Percentiles rank a stretch among this genome's conserved stretches.
Evolutionary conservation across 208 protist genomes (phyloP).

Genomic region (Crithidia fasciculata): DNA sequence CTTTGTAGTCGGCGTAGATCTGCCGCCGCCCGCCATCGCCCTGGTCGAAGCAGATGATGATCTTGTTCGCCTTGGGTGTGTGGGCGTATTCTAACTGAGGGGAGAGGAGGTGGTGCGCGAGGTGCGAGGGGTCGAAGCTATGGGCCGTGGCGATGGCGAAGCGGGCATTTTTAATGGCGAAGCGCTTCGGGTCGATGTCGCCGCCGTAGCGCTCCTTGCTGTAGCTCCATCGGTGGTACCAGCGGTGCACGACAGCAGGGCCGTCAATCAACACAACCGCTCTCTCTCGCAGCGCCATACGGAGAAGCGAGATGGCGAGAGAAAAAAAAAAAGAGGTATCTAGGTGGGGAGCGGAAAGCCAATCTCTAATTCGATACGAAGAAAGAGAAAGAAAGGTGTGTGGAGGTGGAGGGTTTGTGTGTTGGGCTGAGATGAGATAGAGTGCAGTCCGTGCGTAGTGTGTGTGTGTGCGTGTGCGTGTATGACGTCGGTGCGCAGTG

Average conservation of each 20-base stretch:
- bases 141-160: constrained; percentile 82
- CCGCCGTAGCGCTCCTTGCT: constrained; percentile 47
- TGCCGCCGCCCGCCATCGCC: constrained; percentile 85
- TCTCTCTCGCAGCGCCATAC: constrained; percentile 65
- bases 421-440: neutral
- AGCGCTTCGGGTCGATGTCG: constrained; percentile 74
- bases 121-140: constrained; percentile 87
- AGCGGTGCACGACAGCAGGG: constrained; percentile 85
- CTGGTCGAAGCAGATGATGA: constrained; percentile 91
- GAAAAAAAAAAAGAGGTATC: constrained; percentile 7
- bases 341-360: neutral
- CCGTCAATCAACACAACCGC: constrained; percentile 88
- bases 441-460: neutral
- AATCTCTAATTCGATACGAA: neutral
- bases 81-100: constrained; percentile 86
- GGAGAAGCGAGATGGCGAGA: neutral
- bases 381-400: neutral
- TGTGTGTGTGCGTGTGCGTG: neutral
- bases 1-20: constrained; percentile 84
- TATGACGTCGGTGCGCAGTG: no score
- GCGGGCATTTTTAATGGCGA: constrained; percentile 82
- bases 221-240: constrained; percentile 90
- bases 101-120: constrained; percentile 85
- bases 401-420: neutral
- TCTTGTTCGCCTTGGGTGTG: constrained; percentile 88